A percentile compares a stretch with the other conserved stretches of the same genome.
phyloP scores from a whole-genome alignment of 805 yeast species.

The Ogataea paraovalis region DNA sequence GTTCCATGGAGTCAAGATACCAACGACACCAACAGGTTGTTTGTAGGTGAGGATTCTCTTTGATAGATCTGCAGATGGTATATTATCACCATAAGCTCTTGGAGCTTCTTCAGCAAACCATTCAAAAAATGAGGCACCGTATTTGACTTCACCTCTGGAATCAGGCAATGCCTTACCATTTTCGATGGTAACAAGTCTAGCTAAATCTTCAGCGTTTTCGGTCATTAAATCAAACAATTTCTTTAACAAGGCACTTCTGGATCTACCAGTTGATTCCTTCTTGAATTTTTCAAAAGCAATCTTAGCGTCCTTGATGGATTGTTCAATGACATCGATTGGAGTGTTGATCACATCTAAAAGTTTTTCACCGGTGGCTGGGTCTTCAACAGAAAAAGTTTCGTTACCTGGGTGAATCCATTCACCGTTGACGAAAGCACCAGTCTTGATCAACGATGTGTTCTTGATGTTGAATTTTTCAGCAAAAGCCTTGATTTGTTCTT shows the following conservation, averaged over 20 bases:
- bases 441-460: constrained; percentile 49
- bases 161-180: constrained; percentile 74
- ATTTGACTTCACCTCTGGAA: constrained; percentile 64
- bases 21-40: constrained; percentile 82
- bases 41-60: constrained; percentile 54
- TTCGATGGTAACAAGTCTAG: constrained; percentile 58
- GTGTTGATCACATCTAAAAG: constrained; percentile 55
- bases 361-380: constrained; percentile 65
- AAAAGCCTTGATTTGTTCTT: constrained; percentile 22
- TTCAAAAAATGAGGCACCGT: constrained; percentile 74
- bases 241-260: constrained; percentile 49
- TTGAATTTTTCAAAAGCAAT: constrained; percentile 50
- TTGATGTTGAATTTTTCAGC: constrained; percentile 33
- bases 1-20: constrained; percentile 80
- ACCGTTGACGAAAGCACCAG: constrained; percentile 69
- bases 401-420: constrained; percentile 51
- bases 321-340: constrained; percentile 41
- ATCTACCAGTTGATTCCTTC: constrained; percentile 47
- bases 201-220: constrained; percentile 62
- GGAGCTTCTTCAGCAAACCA: constrained; percentile 90
- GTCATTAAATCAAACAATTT: constrained; percentile 50
- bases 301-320: constrained; percentile 54
- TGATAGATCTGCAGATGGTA: constrained; percentile 47
- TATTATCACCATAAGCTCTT: constrained; percentile 60
- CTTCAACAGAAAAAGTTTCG: constrained; percentile 56